phyloP scores from a whole-genome alignment of 116 monocot species.

The Posidonia oceanica region DNA sequence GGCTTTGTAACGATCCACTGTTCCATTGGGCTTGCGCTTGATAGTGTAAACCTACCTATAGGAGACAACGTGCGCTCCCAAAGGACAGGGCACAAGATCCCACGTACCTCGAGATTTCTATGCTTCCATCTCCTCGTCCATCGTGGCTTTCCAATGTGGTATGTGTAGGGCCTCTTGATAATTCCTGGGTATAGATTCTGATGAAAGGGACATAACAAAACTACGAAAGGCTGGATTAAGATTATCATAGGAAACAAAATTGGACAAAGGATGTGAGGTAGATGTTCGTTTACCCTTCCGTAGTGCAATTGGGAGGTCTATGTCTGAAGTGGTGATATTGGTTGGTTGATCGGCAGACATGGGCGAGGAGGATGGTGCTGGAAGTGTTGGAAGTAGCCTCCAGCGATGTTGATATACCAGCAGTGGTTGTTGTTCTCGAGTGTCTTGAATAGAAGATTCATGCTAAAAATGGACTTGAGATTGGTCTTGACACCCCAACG shows the following conservation, averaged over 20 bases:
- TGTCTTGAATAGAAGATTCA: too few relatives aligned
- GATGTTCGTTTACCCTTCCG: too few relatives aligned
- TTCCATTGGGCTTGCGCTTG: neutral
- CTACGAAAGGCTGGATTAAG: neutral
- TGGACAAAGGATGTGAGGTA: neutral
- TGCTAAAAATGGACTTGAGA: too few relatives aligned
- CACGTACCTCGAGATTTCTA: neutral
- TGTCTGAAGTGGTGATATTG: too few relatives aligned
- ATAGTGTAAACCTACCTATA: neutral
- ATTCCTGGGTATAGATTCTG: neutral
- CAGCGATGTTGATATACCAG: too few relatives aligned
- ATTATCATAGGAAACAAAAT: neutral
- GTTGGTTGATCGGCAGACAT: too few relatives aligned
- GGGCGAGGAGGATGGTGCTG: too few relatives aligned
- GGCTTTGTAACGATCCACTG: neutral
- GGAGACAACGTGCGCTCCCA: neutral
- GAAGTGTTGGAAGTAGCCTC: too few relatives aligned
- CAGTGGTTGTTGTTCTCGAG: too few relatives aligned
- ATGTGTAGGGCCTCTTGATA: neutral
- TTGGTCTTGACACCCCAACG: too few relatives aligned
- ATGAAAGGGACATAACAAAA: neutral
- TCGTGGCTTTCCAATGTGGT: neutral
- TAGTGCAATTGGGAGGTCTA: too few relatives aligned
- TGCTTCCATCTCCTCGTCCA: neutral
- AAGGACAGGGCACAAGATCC: neutral